These are phyloP conservation scores for Curvularia sp. DNA, from an alignment of 2,329 filamentous ascomycete genomes.

Conservation along the genomic window DNA sequence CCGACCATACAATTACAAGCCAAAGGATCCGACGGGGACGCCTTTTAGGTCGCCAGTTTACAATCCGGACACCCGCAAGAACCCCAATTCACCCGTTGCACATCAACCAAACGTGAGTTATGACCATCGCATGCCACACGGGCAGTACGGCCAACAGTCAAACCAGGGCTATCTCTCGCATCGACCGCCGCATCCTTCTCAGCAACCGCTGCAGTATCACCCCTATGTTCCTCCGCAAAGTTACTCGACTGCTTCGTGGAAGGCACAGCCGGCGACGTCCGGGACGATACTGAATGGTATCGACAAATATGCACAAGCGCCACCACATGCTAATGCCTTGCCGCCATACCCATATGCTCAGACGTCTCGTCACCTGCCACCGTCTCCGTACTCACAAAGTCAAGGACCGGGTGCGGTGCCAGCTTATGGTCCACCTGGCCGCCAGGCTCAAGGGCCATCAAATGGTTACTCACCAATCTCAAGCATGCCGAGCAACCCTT, in stretches of 20 bases:
- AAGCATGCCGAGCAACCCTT: conserved; percentile 39
- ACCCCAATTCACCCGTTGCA: conserved; percentile 49
- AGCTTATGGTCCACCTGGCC: conserved; percentile 28
- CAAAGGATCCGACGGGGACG: conserved; percentile 36
- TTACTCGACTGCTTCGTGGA: conserved; percentile 35
- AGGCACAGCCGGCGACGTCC: conserved; percentile 31
- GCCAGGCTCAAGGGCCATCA: conserved; percentile 35
- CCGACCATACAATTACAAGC: conserved; percentile 47
- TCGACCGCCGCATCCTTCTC: conserved; percentile 26
- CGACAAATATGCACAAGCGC: conserved; percentile 39
- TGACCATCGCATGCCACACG: conserved; percentile 37
- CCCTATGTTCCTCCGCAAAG: conserved; percentile 40
- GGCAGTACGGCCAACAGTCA: conserved; percentile 34
- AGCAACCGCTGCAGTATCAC: conserved; percentile 33
- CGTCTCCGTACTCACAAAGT: conserved; percentile 32
- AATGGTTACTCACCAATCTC: conserved; percentile 46
- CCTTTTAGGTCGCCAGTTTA: conserved; percentile 42
- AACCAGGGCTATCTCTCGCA: conserved; percentile 32
- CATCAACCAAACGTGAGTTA: conserved; percentile 50
- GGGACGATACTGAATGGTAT: conserved; percentile 34
- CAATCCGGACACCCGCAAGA: conserved; percentile 45
- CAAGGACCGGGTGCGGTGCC: conserved; percentile 21
- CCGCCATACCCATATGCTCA: conserved; percentile 40
- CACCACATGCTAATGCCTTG: conserved; percentile 27
- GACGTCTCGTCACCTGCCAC: conserved; percentile 19